phyloP scores from a whole-genome alignment of 441 rosid genomes.

The Adansonia gregorii region DNA sequence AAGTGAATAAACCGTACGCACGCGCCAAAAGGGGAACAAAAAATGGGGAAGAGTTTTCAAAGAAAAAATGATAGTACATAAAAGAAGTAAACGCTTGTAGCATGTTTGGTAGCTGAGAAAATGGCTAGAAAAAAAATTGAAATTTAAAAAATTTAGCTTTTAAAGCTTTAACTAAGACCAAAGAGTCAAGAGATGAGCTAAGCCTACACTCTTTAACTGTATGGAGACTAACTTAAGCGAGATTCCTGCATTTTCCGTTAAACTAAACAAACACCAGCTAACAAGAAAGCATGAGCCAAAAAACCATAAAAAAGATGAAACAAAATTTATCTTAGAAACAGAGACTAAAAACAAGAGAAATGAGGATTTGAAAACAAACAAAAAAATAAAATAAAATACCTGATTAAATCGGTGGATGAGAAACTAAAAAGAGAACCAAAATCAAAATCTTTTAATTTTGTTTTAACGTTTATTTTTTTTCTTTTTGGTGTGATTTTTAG shows the following conservation, averaged over 20 bases:
- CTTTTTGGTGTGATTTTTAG: not conserved
- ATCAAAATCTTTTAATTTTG: not conserved
- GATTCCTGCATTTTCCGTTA: not conserved
- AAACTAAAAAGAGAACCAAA: not conserved
- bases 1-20: not conserved
- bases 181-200: not conserved
- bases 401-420: slow-evolving; percentile 26
- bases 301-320: not conserved
- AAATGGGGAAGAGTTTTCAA: not conserved
- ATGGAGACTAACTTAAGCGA: slow-evolving; percentile 8
- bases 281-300: not conserved
- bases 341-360: not conserved
- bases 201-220: not conserved
- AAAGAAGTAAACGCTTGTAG: not conserved
- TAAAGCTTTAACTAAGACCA: not conserved
- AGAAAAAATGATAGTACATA: not conserved
- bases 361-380: not conserved
- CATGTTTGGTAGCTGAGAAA: slow-evolving; percentile 32
- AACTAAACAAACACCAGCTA: slow-evolving; percentile 31
- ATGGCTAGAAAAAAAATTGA: slow-evolving; percentile 2
- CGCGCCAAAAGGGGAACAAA: not conserved
- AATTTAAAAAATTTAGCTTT: not conserved
- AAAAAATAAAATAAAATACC: slow-evolving; percentile 28
- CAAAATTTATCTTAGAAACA: not conserved
- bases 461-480: slow-evolving; percentile 12